Percentiles rank a stretch among this genome's conserved stretches.
These are phyloP conservation scores for Neurospora sp. DNA, from an alignment of 495 filamentous ascomycete genomes.

Conservation along the genomic window DNA sequence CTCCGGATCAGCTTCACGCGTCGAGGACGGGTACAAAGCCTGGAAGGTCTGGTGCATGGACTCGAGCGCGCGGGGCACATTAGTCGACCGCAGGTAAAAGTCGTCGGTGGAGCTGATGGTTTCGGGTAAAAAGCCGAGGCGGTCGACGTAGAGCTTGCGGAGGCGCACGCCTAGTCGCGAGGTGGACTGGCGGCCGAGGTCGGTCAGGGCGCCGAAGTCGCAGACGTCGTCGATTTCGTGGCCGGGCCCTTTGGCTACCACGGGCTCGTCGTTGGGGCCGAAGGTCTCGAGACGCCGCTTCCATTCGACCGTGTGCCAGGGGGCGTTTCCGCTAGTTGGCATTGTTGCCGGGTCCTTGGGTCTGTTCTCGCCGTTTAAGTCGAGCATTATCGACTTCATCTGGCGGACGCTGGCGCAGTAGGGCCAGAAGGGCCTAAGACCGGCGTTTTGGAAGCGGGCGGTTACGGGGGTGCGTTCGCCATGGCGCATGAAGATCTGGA, in stretches of 20 bases:
- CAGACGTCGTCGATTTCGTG: conserved; percentile 71
- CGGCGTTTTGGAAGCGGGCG: conserved; percentile 79
- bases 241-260: conserved; percentile 53
- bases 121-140: conserved; percentile 72
- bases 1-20: conserved; percentile 34
- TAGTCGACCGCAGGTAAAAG: conserved; percentile 78
- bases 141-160: conserved; percentile 77
- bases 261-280: conserved; percentile 57
- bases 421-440: conserved; percentile 79
- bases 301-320: conserved; percentile 65
- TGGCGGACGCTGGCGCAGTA: conserved; percentile 73
- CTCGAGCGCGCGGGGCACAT: conserved; percentile 76
- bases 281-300: conserved; percentile 72
- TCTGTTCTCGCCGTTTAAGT: conserved; percentile 10
- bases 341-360: neutral
- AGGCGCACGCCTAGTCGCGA: conserved; percentile 69
- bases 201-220: conserved; percentile 79
- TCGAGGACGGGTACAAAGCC: conserved; percentile 74
- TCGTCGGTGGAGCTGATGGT: conserved; percentile 50
- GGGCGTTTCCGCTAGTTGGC: neutral
- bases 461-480: conserved; percentile 83
- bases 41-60: conserved; percentile 81
- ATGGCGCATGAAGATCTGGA: conserved; percentile 87
- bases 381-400: conserved; percentile 61
- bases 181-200: conserved; percentile 76